Conservation (phyloP, 495 filamentous ascomycete species). For the Talaromyces nanjingensis region DNA sequence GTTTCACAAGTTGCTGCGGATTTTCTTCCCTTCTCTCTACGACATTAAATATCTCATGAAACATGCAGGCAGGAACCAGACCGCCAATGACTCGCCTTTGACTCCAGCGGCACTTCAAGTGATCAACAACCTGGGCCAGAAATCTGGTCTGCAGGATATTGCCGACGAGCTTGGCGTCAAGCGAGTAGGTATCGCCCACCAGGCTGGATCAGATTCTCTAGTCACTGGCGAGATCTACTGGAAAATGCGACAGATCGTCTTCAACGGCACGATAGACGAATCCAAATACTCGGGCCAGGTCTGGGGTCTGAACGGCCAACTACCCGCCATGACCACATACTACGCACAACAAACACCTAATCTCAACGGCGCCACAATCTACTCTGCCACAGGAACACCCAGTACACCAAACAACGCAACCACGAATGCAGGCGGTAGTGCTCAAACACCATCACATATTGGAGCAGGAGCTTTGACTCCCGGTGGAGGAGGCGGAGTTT, state of each 20-base stretch:
- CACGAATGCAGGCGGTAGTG: slow-evolving; percentile 48
- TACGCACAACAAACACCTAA: slow-evolving; percentile 42
- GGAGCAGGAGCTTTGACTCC: slow-evolving; percentile 61
- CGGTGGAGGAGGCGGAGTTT: slow-evolving; percentile 57
- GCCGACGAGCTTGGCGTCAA: slow-evolving; percentile 88
- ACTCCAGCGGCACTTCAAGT: slow-evolving; percentile 59
- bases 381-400: slow-evolving; percentile 52
- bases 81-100: slow-evolving; percentile 50
- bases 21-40: slow-evolving; percentile 87
- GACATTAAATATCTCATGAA: slow-evolving; percentile 98
- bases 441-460: slow-evolving; percentile 40
- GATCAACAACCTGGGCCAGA: slow-evolving; percentile 71
- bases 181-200: slow-evolving; percentile 77
- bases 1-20: slow-evolving; percentile 75
- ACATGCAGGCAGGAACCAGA: slow-evolving; percentile 61
- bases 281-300: slow-evolving; percentile 76
- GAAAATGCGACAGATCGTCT: slow-evolving; percentile 76
- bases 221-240: slow-evolving; percentile 93
- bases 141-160: slow-evolving; percentile 85
- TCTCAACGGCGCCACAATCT: slow-evolving; percentile 52
- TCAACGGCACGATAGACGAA: slow-evolving; percentile 68
- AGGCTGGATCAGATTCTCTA: slow-evolving; percentile 85
- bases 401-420: slow-evolving; percentile 62
- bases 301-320: slow-evolving; percentile 74
- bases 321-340: slow-evolving; percentile 40